These are phyloP conservation scores for Hericium coralloides DNA, from an alignment of 768 basidiomycete genomes.

Conservation along the genomic window DNA sequence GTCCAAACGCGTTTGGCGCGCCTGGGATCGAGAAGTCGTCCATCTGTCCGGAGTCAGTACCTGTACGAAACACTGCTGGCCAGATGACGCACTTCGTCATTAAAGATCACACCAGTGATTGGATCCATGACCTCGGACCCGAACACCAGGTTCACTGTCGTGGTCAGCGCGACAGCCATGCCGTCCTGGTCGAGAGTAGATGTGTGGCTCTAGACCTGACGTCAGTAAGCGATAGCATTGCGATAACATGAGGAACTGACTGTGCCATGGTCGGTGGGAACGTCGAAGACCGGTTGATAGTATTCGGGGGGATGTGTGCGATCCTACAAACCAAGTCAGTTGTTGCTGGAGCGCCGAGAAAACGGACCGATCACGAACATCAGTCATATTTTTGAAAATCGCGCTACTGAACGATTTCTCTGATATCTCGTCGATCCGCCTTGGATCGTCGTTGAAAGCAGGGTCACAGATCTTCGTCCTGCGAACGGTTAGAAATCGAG, in stretches of 20 bases:
- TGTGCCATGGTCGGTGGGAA: slow-evolving; percentile 80
- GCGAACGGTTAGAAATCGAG: slow-evolving; percentile 8
- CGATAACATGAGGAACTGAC: slow-evolving; percentile 24
- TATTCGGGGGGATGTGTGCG: slow-evolving; percentile 73
- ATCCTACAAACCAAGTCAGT: slow-evolving; percentile 40
- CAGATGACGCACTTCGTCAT: slow-evolving; percentile 58
- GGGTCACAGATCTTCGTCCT: slow-evolving; percentile 85
- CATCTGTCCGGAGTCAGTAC: slow-evolving; percentile 37
- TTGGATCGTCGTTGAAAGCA: slow-evolving; percentile 46
- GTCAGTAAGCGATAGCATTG: not conserved
- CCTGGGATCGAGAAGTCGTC: slow-evolving; percentile 91
- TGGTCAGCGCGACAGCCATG: slow-evolving; percentile 81
- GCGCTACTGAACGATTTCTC: slow-evolving; percentile 58
- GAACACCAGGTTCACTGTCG: slow-evolving; percentile 85
- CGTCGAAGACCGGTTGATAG: slow-evolving; percentile 77
- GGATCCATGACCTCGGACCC: slow-evolving; percentile 84
- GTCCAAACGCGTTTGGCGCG: slow-evolving; percentile 72
- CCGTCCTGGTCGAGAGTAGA: slow-evolving; percentile 77
- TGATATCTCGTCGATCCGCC: slow-evolving; percentile 52
- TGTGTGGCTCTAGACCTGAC: slow-evolving; percentile 58
- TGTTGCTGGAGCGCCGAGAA: not conserved
- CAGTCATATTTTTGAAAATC: slow-evolving; percentile 66
- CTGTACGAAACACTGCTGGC: not conserved
- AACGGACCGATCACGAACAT: slow-evolving; percentile 40
- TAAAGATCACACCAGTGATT: slow-evolving; percentile 81